Evolutionary conservation across 2,329 filamentous ascomycete genomes (phyloP), one percentile per base, ranked within the genome.

Genomic region (Trichoderma atroviride): DNA sequence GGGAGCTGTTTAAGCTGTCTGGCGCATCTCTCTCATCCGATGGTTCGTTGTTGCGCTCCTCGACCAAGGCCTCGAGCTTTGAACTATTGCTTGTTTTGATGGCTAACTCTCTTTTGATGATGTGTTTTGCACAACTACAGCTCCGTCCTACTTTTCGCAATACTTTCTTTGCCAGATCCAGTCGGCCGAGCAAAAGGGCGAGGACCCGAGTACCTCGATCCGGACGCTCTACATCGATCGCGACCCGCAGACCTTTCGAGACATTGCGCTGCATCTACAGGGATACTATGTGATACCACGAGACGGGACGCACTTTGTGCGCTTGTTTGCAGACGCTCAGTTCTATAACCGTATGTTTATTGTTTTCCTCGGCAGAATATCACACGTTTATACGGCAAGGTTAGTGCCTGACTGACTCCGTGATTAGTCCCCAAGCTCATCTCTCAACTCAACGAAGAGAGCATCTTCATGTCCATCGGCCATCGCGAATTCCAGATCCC

Each of bases 171-270:
- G 92, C 75, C 94, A 97, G 81, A 81, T 97, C 52, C 86, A 87
- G 69, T 82, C 84, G 73, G 90, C 87, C 60, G 86, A 89, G 70
- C 84, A 87, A 58, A 85, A 86, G 68, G 87, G 87, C 70, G 85
- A 88, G 67, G 85, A 87, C 68, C 69, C 81, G 5, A 78, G 76
- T 50, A 73, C 76, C 5, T 79, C 81, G 58, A 83, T 97, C 70
- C 89, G 91, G 73, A 97, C 95, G 0, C 85, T 98, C 7, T 97
- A 97, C 81, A 97, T 98, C 76, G 95, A 98, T 79, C 91, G 95
- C 71, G 95, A 98, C 79, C 94, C 95, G 0, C 85, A 85, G 16
- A 97, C 94, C 0, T 98, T 98, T 79, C 87, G 86, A 75, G 93
- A 97, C 77, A 97, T 98, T 72, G 91, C 92, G 47, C 85, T 94